Percentiles rank a stretch among this genome's conserved stretches.
Conservation (phyloP, 768 basidiomycete genomes). For the Suillus fuscotomentosus region DNA sequence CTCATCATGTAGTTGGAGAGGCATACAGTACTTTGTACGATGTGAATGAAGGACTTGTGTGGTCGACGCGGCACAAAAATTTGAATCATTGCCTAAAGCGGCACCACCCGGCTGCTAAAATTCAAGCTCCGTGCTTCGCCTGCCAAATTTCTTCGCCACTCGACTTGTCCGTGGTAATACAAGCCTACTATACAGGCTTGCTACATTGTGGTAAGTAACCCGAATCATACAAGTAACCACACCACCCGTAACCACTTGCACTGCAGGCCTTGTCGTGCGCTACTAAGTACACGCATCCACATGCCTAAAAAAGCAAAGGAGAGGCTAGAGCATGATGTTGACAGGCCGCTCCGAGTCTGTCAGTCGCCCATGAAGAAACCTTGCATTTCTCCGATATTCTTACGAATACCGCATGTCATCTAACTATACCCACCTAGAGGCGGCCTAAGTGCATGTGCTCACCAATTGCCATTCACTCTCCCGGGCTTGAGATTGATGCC, state of each 20-base stretch:
- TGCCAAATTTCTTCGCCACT: too few relatives aligned
- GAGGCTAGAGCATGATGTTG: neutral
- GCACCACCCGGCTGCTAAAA: too few relatives aligned
- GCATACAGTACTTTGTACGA: too few relatives aligned
- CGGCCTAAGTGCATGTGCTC: neutral
- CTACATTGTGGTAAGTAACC: too few relatives aligned
- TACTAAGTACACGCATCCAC: neutral
- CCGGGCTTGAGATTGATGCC: conserved; percentile 1
- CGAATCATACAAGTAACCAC: neutral
- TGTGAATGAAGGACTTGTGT: too few relatives aligned
- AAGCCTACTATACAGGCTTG: too few relatives aligned
- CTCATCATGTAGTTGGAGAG: too few relatives aligned
- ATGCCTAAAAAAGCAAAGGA: neutral
- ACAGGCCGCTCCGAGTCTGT: neutral
- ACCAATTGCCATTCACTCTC: neutral
- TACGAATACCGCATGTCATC: neutral
- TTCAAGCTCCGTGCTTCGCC: too few relatives aligned
- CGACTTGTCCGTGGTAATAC: too few relatives aligned
- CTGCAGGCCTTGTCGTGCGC: neutral
- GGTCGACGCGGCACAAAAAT: too few relatives aligned
- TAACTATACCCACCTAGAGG: neutral
- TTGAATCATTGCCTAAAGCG: too few relatives aligned
- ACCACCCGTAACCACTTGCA: neutral
- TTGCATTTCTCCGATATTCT: neutral
- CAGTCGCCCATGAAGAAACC: neutral